phyloP scores from a whole-genome alignment of 208 protist genomes.

The Leishmania turanica region DNA sequence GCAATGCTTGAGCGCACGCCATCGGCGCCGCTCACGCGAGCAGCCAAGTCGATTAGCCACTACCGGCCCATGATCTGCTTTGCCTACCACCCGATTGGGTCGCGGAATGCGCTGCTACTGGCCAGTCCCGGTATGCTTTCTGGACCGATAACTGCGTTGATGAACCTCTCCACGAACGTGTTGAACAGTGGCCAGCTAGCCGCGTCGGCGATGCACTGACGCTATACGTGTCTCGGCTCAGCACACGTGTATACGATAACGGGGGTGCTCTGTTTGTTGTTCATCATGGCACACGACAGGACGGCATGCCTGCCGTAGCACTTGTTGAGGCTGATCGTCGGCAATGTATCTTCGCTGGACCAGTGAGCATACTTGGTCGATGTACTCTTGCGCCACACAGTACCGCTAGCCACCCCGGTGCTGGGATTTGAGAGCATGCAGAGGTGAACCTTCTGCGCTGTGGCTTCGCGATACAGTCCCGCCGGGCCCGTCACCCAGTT shows the following conservation, averaged over 20 bases:
- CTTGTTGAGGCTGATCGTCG: slow-evolving; percentile 25
- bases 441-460: slow-evolving; percentile 33
- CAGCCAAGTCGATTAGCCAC: slow-evolving; percentile 41
- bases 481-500: slow-evolving; percentile 56
- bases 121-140: slow-evolving; percentile 23
- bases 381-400: slow-evolving; percentile 46
- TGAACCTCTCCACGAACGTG: slow-evolving; percentile 26
- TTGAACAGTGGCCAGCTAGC: slow-evolving; percentile 1
- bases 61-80: slow-evolving; percentile 21
- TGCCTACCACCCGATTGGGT: slow-evolving; percentile 44
- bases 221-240: slow-evolving; percentile 21
- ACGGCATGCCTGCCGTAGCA: slow-evolving; percentile 40
- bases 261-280: slow-evolving; percentile 20
- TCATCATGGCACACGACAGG: slow-evolving; percentile 33
- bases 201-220: slow-evolving; percentile 39
- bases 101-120: slow-evolving; percentile 27
- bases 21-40: slow-evolving; percentile 18
- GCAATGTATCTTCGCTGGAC: slow-evolving; percentile 9
- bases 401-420: slow-evolving; percentile 26
- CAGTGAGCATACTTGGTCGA: slow-evolving; percentile 44
- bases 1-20: slow-evolving; percentile 24
- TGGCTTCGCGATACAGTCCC: slow-evolving; percentile 42
- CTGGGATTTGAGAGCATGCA: slow-evolving; percentile 65
- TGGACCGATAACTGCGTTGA: slow-evolving; percentile 29
- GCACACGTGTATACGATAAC: slow-evolving; percentile 42